phyloP scores from a whole-genome alignment of 1,284 basidiomycete genomes.

The Cryptococcus amylolentus region DNA sequence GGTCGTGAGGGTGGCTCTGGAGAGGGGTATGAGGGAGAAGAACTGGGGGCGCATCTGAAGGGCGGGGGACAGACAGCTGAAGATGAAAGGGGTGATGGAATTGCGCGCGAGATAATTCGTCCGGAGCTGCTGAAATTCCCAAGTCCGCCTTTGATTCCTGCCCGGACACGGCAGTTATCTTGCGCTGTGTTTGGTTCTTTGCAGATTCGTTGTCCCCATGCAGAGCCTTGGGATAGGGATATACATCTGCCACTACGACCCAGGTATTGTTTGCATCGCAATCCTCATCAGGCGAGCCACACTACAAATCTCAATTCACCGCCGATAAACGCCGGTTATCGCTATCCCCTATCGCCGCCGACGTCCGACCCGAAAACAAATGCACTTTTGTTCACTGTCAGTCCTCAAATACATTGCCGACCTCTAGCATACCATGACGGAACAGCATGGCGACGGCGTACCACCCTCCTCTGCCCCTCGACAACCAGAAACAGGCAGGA shows the following conservation, averaged over 20 bases:
- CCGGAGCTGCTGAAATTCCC: not conserved
- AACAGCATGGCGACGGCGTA: too few species aligned
- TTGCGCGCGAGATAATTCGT: not conserved
- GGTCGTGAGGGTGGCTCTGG: not conserved
- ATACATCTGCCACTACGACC: not conserved
- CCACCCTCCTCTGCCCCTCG: too few species aligned
- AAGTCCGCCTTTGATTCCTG: not conserved
- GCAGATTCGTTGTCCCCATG: not conserved
- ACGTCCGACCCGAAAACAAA: too few species aligned
- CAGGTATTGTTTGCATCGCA: too few species aligned
- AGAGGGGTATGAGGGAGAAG: not conserved
- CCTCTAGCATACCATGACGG: too few species aligned
- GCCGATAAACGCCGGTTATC: too few species aligned
- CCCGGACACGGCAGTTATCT: not conserved
- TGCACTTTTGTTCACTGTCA: too few species aligned
- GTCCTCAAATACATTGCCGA: too few species aligned
- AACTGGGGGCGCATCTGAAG: not conserved
- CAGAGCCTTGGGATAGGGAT: too few species aligned
- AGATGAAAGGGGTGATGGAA: not conserved
- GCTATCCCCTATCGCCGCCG: too few species aligned
- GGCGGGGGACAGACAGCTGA: not conserved
- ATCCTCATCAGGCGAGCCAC: too few species aligned
- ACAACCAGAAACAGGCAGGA: not conserved
- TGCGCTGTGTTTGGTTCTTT: not conserved
- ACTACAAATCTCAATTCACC: too few species aligned